Conservation (phyloP, 352 stramenopile genomes). For the Phytophthora aleatoria region DNA sequence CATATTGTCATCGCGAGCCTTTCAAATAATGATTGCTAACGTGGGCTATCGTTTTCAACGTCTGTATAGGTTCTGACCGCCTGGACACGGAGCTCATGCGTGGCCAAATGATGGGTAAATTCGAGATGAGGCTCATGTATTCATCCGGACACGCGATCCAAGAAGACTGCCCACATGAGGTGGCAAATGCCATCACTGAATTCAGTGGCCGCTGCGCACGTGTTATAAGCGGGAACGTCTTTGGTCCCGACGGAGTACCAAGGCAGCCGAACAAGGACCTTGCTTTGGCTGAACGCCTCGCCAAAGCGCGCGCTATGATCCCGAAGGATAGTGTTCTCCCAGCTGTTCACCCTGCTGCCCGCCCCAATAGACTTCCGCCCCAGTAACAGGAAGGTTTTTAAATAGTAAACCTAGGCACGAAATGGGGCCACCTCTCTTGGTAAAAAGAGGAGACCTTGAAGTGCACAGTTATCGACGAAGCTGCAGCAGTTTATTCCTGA, state of each 20-base stretch:
- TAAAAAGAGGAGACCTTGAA: no score
- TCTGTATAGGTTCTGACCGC: constrained; percentile 62
- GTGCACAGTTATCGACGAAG: no score
- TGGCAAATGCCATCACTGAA: constrained; percentile 66
- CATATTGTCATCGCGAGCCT: not conserved
- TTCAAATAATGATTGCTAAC: not conserved
- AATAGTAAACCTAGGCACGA: no score
- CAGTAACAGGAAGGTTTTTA: constrained; percentile 9
- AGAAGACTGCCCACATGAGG: constrained; percentile 83
- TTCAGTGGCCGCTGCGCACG: constrained; percentile 64
- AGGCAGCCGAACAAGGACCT: constrained; percentile 41
- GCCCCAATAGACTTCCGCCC: constrained; percentile 16
- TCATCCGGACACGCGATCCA: constrained; percentile 89
- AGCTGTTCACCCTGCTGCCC: constrained; percentile 15
- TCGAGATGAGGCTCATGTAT: constrained; percentile 87
- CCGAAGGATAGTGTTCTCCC: constrained; percentile 40
- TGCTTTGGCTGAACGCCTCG: constrained; percentile 54
- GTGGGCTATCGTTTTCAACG: not conserved
- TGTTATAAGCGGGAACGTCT: constrained; percentile 42
- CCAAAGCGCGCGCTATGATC: constrained; percentile 65
- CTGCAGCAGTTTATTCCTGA: no score
- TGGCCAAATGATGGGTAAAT: constrained; percentile 92
- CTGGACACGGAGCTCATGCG: constrained; percentile 89
- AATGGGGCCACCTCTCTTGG: no score
- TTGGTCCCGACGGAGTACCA: constrained; percentile 28